Percentiles rank a stretch among this genome's conserved stretches.
These are phyloP conservation scores for Suhomyces guaymorum DNA, from an alignment of 1,139 yeast species.

Conservation along the genomic window DNA sequence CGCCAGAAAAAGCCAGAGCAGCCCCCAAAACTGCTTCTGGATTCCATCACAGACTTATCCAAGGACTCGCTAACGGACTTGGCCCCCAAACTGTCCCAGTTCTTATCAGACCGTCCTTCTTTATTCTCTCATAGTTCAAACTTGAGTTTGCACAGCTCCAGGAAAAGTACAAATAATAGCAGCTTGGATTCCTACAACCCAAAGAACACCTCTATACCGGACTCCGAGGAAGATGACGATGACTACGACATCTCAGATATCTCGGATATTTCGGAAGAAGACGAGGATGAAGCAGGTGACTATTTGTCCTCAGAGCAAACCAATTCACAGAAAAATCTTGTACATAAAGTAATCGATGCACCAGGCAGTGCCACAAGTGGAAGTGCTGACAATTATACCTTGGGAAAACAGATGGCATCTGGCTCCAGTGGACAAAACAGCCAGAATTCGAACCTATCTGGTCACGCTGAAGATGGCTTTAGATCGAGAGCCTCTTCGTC, in stretches of 20 bases:
- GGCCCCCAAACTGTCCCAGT: slow-evolving; percentile 17
- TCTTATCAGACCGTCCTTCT: slow-evolving; percentile 19
- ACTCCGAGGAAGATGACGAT: slow-evolving; percentile 17
- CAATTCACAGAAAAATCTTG: slow-evolving; percentile 1
- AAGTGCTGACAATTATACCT: too few species aligned
- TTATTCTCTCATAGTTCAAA: slow-evolving; percentile 20
- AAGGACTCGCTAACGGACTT: slow-evolving; percentile 16
- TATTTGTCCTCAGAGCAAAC: not conserved
- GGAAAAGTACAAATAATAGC: slow-evolving; percentile 18
- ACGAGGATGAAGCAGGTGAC: slow-evolving; percentile 15
- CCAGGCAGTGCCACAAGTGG: too few species aligned
- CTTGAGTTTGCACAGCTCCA: slow-evolving; percentile 15
- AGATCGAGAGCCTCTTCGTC: slow-evolving; percentile 6
- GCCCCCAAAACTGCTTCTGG: not conserved
- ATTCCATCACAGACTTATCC: slow-evolving; percentile 14
- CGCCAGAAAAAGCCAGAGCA: not conserved
- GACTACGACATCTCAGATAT: slow-evolving; percentile 27
- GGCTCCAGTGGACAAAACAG: too few species aligned
- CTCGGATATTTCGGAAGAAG: slow-evolving; percentile 33
- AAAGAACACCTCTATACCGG: slow-evolving; percentile 12
- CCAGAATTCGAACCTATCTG: too few species aligned
- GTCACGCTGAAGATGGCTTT: too few species aligned
- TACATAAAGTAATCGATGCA: too few species aligned
- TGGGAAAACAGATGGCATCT: too few species aligned
- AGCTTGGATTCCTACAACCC: slow-evolving; percentile 15